phyloP scores from a whole-genome alignment of 176 grass and related monocot genomes.

The Chloris gayana region DNA sequence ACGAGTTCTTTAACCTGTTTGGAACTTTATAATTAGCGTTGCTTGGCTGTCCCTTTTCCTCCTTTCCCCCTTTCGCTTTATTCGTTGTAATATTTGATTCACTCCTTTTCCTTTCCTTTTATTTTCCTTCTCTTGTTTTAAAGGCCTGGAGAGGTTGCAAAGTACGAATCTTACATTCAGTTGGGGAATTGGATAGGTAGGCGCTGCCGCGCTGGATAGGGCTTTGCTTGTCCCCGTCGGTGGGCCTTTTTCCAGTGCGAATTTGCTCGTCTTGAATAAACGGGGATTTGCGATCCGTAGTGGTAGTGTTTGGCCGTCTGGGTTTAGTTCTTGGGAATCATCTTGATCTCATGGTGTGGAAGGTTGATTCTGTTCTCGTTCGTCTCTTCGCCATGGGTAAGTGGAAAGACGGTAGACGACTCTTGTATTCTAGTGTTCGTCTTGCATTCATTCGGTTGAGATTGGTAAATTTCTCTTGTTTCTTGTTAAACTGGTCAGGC shows the following conservation, averaged over 20 bases:
- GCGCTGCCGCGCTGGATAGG: not conserved
- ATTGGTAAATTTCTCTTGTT: slow-evolving; percentile 6
- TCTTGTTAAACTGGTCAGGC: slow-evolving; percentile 8
- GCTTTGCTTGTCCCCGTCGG: slow-evolving; percentile 31
- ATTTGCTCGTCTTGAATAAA: slow-evolving; percentile 23
- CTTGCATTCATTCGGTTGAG: not conserved
- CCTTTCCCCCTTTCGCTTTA: slow-evolving; percentile 41
- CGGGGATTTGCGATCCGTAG: slow-evolving; percentile 5
- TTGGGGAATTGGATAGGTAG: slow-evolving; percentile 38
- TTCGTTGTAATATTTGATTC: slow-evolving; percentile 40
- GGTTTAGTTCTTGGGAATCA: slow-evolving; percentile 4
- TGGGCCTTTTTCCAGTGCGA: not conserved
- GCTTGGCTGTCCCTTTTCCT: not conserved
- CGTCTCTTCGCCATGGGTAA: slow-evolving; percentile 40
- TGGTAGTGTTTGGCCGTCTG: not conserved
- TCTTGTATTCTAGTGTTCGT: not conserved
- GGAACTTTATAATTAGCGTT: slow-evolving; percentile 31
- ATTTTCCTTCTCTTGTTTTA: not conserved
- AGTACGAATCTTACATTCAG: slow-evolving; percentile 36
- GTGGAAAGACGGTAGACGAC: not conserved
- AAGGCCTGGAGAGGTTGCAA: slow-evolving; percentile 6
- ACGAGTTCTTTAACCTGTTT: slow-evolving; percentile 37
- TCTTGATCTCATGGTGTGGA: slow-evolving; percentile 34
- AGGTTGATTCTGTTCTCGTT: slow-evolving; percentile 18
- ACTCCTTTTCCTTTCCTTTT: slow-evolving; percentile 33